These are phyloP conservation scores for Ulmus americana DNA, from an alignment of 331 rosid species.

Conservation along the genomic window DNA sequence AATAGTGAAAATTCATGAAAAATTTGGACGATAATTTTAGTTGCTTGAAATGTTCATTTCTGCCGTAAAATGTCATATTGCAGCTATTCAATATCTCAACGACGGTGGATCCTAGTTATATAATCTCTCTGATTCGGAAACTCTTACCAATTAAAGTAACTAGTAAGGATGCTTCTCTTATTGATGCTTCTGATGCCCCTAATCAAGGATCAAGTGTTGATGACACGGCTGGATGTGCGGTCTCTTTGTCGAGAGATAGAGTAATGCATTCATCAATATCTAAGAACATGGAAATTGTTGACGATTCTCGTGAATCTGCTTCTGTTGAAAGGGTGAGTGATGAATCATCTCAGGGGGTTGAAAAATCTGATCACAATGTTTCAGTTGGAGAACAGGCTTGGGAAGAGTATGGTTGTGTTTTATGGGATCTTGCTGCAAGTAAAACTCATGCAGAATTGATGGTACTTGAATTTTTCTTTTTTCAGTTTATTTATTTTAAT, in stretches of 20 bases:
- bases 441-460: slow-evolving; percentile 78
- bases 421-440: slow-evolving; percentile 88
- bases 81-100: slow-evolving; percentile 84
- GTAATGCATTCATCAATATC: slow-evolving; percentile 4
- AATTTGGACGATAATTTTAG: not conserved
- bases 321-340: slow-evolving; percentile 20
- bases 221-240: slow-evolving; percentile 25
- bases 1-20: not conserved
- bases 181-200: slow-evolving; percentile 15
- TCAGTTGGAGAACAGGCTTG: slow-evolving; percentile 40
- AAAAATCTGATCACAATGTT: slow-evolving; percentile 17
- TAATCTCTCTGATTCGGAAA: slow-evolving; percentile 79
- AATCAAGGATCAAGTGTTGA: slow-evolving; percentile 15
- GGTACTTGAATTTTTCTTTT: slow-evolving; percentile 36
- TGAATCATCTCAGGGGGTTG: slow-evolving; percentile 16
- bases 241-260: slow-evolving; percentile 20
- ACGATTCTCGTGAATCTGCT: slow-evolving; percentile 29
- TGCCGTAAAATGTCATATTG: slow-evolving; percentile 8
- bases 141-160: slow-evolving; percentile 48
- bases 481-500: not conserved
- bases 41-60: not conserved
- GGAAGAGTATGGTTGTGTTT: slow-evolving; percentile 85
- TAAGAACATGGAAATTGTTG: slow-evolving; percentile 43
- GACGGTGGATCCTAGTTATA: slow-evolving; percentile 85
- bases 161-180: slow-evolving; percentile 7